phyloP scores from a whole-genome alignment of 1,284 basidiomycete species.

The Leccinum cinnamomeum region DNA sequence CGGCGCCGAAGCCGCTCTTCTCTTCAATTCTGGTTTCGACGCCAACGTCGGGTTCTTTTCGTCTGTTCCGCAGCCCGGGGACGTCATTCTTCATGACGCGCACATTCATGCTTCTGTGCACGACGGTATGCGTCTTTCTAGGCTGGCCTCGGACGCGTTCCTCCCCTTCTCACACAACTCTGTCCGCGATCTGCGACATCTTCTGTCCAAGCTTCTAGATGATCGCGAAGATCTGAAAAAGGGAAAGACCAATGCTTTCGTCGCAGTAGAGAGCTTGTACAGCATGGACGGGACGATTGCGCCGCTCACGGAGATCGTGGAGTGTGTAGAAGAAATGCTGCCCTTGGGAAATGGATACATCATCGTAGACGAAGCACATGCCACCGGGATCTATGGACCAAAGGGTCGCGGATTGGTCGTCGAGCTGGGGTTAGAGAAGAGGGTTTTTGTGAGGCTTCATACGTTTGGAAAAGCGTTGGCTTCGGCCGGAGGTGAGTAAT shows the following conservation, averaged over 20 bases:
- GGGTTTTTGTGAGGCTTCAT: constrained; percentile 64
- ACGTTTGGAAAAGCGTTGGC: constrained; percentile 74
- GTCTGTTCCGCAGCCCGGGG: constrained; percentile 76
- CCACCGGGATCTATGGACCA: constrained; percentile 80
- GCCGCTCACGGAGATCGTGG: constrained; percentile 68
- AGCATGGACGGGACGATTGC: constrained; percentile 95
- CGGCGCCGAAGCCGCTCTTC: constrained; percentile 62
- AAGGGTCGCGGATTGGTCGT: constrained; percentile 73
- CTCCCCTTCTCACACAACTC: constrained; percentile 77
- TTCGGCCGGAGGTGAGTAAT: constrained; percentile 72
- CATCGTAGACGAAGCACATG: constrained; percentile 90
- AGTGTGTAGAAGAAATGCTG: constrained; percentile 56
- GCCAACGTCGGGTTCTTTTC: constrained; percentile 92
- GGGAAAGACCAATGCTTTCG: constrained; percentile 52
- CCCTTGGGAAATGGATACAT: constrained; percentile 64
- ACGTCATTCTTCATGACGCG: constrained; percentile 84
- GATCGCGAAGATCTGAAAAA: constrained; percentile 40
- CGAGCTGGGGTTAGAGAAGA: constrained; percentile 59
- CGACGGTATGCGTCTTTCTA: constrained; percentile 80
- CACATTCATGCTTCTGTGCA: constrained; percentile 92
- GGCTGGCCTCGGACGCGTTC: constrained; percentile 43
- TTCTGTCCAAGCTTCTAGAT: constrained; percentile 43
- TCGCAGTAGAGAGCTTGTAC: constrained; percentile 90
- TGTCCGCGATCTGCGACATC: constrained; percentile 46
- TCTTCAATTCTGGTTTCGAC: constrained; percentile 96